A percentile compares a stretch with the other conserved stretches of the same genome.
Evolutionary conservation across 2,329 filamentous ascomycete species (phyloP).

Genomic region (Fusarium sp.): DNA sequence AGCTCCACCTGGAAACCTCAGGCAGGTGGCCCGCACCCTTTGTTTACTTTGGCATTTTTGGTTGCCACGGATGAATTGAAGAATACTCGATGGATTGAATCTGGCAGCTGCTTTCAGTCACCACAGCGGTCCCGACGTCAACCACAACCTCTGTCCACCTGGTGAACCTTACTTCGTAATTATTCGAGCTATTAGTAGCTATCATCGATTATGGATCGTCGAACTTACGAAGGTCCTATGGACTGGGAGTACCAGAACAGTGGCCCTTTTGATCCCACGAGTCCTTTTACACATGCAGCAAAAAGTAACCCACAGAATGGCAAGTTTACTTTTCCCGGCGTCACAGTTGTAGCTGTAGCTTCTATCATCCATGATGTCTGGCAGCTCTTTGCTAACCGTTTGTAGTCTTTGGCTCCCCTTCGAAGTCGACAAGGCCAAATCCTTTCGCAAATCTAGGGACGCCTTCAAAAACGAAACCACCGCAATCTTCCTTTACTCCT

Average conservation of each 20-base stretch:
- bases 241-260: slow-evolving; percentile 71
- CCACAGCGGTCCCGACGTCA: slow-evolving; percentile 8
- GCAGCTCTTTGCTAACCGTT: slow-evolving; percentile 13
- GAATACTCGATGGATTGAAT: slow-evolving; percentile 30
- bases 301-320: slow-evolving; percentile 53
- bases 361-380: neutral
- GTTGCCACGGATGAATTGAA: slow-evolving; percentile 38
- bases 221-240: slow-evolving; percentile 70
- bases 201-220: slow-evolving; percentile 56
- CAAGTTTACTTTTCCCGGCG: slow-evolving; percentile 42
- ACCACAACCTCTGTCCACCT: neutral
- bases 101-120: slow-evolving; percentile 17
- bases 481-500: slow-evolving; percentile 59
- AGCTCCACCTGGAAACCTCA: slow-evolving; percentile 29
- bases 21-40: slow-evolving; percentile 33
- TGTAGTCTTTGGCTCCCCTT: slow-evolving; percentile 51
- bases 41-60: slow-evolving; percentile 48
- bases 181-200: slow-evolving; percentile 17
- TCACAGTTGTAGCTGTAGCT: neutral
- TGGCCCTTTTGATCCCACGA: slow-evolving; percentile 67
- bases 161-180: slow-evolving; percentile 2
- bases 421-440: slow-evolving; percentile 48
- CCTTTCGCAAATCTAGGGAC: slow-evolving; percentile 51
- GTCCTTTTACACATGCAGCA: slow-evolving; percentile 67
- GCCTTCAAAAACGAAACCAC: slow-evolving; percentile 54